Percentiles rank a stretch among this genome's conserved stretches.
phyloP scores from a whole-genome alignment of 257 asterid species.

The Verbena officinalis region DNA sequence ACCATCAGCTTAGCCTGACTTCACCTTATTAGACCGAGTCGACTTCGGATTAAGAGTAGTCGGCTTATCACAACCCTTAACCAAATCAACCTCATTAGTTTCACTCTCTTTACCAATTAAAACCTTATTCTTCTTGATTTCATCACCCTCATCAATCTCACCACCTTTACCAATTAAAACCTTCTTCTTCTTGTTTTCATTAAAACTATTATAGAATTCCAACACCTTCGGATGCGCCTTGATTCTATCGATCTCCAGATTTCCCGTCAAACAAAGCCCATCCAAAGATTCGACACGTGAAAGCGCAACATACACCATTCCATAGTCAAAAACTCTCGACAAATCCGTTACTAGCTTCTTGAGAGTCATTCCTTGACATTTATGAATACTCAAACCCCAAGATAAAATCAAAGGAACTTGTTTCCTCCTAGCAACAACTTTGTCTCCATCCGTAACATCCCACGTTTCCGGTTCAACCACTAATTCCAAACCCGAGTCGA shows the following conservation, averaged over 20 bases:
- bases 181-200: slow-evolving; percentile 6
- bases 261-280: slow-evolving; percentile 71
- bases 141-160: slow-evolving; percentile 20
- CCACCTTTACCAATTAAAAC: not conserved
- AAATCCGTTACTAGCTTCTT: slow-evolving; percentile 66
- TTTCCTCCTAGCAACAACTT: slow-evolving; percentile 53
- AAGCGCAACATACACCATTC: slow-evolving; percentile 89
- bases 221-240: slow-evolving; percentile 74
- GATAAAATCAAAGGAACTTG: slow-evolving; percentile 79
- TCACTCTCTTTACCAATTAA: slow-evolving; percentile 3
- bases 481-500: slow-evolving; percentile 61
- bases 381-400: slow-evolving; percentile 92
- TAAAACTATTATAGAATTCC: slow-evolving; percentile 54
- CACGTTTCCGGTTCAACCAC: slow-evolving; percentile 59
- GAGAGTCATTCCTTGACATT: slow-evolving; percentile 83
- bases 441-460: slow-evolving; percentile 61
- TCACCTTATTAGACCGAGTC: not conserved
- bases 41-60: not conserved
- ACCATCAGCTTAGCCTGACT: too few species aligned
- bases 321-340: slow-evolving; percentile 60
- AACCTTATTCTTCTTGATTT: slow-evolving; percentile 6
- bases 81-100: slow-evolving; percentile 11
- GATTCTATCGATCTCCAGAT: slow-evolving; percentile 46
- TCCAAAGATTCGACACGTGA: slow-evolving; percentile 66
- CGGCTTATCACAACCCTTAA: not conserved